Percentiles rank a stretch among this genome's conserved stretches.
phyloP scores from a whole-genome alignment of 352 stramenopile genomes.

The Phytophthora pistaciae region DNA sequence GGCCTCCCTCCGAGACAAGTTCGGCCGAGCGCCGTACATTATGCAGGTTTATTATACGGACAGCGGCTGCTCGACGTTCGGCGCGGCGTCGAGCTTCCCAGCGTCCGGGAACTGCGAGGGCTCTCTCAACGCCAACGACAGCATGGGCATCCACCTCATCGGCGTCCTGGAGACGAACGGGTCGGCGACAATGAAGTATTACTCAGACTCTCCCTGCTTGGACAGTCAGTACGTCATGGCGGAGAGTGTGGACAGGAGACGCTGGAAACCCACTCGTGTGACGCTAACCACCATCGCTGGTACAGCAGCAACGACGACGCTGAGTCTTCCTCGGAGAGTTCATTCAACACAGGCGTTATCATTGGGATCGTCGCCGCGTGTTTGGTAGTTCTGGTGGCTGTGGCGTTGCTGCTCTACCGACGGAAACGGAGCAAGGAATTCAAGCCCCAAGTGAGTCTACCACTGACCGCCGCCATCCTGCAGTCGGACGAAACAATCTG shows the following conservation, averaged over 20 bases:
- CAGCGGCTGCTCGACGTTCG: not conserved
- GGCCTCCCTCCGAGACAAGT: not conserved
- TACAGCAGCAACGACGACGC: not conserved
- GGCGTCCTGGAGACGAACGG: not conserved
- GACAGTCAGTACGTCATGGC: not conserved
- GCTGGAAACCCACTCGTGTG: not conserved
- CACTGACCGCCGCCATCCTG: too few species aligned
- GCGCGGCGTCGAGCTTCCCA: not conserved
- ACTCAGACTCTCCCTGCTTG: not conserved
- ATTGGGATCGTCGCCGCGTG: too few species aligned
- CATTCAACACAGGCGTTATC: too few species aligned
- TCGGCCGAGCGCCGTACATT: not conserved
- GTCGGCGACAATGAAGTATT: not conserved
- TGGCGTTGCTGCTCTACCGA: too few species aligned
- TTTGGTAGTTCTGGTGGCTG: too few species aligned
- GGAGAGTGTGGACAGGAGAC: not conserved
- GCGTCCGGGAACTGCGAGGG: not conserved
- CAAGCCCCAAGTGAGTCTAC: too few species aligned
- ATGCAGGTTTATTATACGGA: not conserved
- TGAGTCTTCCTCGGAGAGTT: not conserved
- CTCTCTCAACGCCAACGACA: not conserved
- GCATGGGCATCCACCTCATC: not conserved
- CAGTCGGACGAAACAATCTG: too few species aligned
- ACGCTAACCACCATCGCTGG: not conserved
- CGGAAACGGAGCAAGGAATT: too few species aligned